phyloP scores from a whole-genome alignment of 495 filamentous ascomycete genomes.

The Aspergillus asperescens region DNA sequence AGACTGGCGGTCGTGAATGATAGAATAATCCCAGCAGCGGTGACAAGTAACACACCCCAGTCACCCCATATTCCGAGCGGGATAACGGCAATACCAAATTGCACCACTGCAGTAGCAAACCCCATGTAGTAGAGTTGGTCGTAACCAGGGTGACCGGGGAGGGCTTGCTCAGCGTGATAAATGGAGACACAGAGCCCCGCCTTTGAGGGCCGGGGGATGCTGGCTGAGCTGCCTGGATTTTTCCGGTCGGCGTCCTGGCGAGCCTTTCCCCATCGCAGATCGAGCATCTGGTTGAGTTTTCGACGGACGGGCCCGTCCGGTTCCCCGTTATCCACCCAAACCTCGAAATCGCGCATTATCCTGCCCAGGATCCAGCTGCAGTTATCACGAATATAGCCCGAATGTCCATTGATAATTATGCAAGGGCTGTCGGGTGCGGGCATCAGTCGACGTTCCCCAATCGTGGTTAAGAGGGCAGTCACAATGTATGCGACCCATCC shows the following conservation, averaged over 20 bases:
- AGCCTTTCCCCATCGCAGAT: not conserved
- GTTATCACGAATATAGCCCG: not conserved
- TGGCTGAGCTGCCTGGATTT: not conserved
- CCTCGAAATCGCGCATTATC: not conserved
- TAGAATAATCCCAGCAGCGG: not conserved
- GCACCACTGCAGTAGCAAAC: not conserved
- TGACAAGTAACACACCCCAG: not conserved
- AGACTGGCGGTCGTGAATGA: not conserved
- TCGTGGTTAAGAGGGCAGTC: not conserved
- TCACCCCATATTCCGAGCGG: not conserved
- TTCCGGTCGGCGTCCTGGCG: not conserved
- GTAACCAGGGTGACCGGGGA: not conserved
- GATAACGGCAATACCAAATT: not conserved
- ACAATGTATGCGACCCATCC: not conserved
- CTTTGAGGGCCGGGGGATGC: not conserved
- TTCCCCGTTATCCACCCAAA: not conserved
- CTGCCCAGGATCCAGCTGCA: not conserved
- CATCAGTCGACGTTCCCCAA: not conserved
- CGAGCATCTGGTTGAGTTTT: not conserved
- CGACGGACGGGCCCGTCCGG: not conserved
- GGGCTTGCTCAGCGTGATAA: not conserved
- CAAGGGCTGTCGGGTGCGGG: not conserved
- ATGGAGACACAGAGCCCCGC: not conserved
- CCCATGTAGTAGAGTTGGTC: not conserved
- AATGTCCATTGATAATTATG: not conserved